Evolutionary conservation across 129 eudicot genomes (phyloP), one percentile per base, ranked within the genome.

Genomic region (Saussurea involucrata): DNA sequence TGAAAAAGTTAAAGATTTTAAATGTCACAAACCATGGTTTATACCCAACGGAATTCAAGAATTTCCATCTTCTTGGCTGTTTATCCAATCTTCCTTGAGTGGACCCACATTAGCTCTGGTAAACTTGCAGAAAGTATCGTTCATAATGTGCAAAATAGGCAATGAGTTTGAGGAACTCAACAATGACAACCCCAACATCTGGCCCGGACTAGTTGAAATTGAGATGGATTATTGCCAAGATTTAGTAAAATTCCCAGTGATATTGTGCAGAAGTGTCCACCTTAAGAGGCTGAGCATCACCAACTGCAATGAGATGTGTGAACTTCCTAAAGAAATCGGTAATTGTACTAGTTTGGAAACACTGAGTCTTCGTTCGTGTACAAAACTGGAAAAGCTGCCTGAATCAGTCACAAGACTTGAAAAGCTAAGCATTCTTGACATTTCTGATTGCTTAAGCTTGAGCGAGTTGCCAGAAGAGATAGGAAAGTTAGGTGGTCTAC

Each of bases 11-110:
- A 25, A 86, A 79, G 76, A 78, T 86, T 70, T 46, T 89, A 37
- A 76, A 83, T 53, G 58, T 86, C 77, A 81, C 88, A 66, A 89
- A 81, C 83, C 42, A 89, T 69, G 90, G 87, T 34, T 73, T 68
- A 71, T 70, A 29, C 44, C 77, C 84, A 8, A 60, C 90, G 15
- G 4, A 76, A 8, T 1, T 88, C 27, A 1, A 36, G 3, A 21
- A 76, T 71, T 70, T 82, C 63, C 65, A 73, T 4, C 34, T 57
- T 21, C 81, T 86, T 33, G 73, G 80, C 2, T 49, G 12, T 76
- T 24, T 79, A 49, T 55, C 71, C 24, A 82, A 63, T 75, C 86
- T 37, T 84, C 86, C 31, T 42, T 84, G 3, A 49, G 22, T 69
- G 5, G 68, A n/a, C 46, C 82, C 53, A 13, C 27, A 28, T 67